Percentiles rank a stretch among this genome's conserved stretches.
phyloP scores from a whole-genome alignment of 2,329 filamentous ascomycete genomes.

The Ascochyta lentis region DNA sequence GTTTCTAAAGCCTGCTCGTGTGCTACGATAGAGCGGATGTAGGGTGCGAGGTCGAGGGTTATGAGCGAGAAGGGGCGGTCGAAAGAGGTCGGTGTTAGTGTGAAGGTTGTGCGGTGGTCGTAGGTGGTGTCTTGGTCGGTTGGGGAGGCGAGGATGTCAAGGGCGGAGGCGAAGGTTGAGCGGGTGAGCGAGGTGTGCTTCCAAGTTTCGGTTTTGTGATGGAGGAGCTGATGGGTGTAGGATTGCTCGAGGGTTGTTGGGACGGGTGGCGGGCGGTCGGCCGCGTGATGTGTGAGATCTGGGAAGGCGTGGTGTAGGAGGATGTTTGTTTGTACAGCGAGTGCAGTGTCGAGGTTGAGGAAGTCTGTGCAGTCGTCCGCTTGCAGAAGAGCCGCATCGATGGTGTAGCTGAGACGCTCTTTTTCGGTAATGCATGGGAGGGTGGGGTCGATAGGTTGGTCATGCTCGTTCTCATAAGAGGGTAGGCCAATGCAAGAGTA shows the following conservation, averaged over 20 bases:
- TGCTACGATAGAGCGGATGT: slow-evolving; percentile 82
- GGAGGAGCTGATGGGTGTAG: slow-evolving; percentile 39
- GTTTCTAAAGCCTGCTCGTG: slow-evolving; percentile 76
- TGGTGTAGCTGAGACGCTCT: slow-evolving; percentile 61
- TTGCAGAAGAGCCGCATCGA: slow-evolving; percentile 62
- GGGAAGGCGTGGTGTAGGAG: slow-evolving; percentile 26
- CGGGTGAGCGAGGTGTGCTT: slow-evolving; percentile 38
- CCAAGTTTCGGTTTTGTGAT: slow-evolving; percentile 24
- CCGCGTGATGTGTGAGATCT: neutral
- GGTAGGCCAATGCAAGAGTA: slow-evolving; percentile 60
- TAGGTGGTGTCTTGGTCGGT: slow-evolving; percentile 35
- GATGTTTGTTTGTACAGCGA: slow-evolving; percentile 39
- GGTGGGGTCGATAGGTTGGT: slow-evolving; percentile 67
- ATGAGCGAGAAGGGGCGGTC: slow-evolving; percentile 73
- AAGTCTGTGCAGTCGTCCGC: slow-evolving; percentile 57
- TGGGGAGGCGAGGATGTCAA: slow-evolving; percentile 57
- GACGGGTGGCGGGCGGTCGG: neutral
- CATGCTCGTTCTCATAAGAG: slow-evolving; percentile 28
- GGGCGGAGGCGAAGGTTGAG: slow-evolving; percentile 54
- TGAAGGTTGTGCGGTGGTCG: slow-evolving; percentile 42
- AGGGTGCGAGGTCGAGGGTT: slow-evolving; percentile 82
- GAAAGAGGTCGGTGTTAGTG: slow-evolving; percentile 74
- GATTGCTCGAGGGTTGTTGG: slow-evolving; percentile 16
- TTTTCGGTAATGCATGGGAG: slow-evolving; percentile 64
- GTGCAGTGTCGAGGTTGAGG: slow-evolving; percentile 45